Evolutionary conservation across 139 green algal species (phyloP), one percentile per base, ranked within the genome.

Genomic region (Zygnema circumcarinatum): DNA sequence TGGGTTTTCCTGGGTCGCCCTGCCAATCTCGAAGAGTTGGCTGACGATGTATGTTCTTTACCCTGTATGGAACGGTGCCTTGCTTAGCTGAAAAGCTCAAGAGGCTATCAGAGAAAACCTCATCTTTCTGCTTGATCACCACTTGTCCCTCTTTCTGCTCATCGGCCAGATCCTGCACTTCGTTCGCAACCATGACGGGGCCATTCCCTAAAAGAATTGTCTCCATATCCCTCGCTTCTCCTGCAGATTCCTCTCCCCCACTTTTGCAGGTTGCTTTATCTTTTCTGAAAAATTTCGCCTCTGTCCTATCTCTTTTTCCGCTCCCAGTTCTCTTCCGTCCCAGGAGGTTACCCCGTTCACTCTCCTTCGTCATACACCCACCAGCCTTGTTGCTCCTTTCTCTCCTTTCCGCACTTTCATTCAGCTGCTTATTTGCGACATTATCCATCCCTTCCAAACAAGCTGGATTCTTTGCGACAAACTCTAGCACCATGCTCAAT

Each of bases 401-500:
- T 16, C 47, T 62, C 47, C 16, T 62, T 25, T 62, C 47, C 16
- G 47, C 47, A 62, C 7, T 7, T 16, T 62, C 47, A 62, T 7
- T 16, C n/a, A n/a, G n/a, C n/a, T n/a, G n/a, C n/a, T n/a, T n/a
- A n/a, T n/a, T n/a, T n/a, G n/a, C n/a, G n/a, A n/a, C n/a, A n/a
- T n/a, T n/a, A n/a, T n/a, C n/a, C n/a, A n/a, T n/a, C 16, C 47
- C 69, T 11, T 78, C 69, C 69, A 78, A 16, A 39, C 35, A 83
- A 33, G 2, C 32, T 35, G 75, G 75, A 33, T 83, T 83, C 38
- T 53, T 56, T 35, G 75, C 75, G 2, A 83, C 75, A 39, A 31
- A 74, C 20, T 73, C 75, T 3, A 83, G 32, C 36, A 83, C 75
- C 36, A 35, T 56, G 75, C 75, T 83, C 39, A 83, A 52, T 21